Evolutionary conservation across 2,329 filamentous ascomycete genomes (phyloP), one percentile per base, ranked within the genome.

Genomic region (Aureobasidium sp.): DNA sequence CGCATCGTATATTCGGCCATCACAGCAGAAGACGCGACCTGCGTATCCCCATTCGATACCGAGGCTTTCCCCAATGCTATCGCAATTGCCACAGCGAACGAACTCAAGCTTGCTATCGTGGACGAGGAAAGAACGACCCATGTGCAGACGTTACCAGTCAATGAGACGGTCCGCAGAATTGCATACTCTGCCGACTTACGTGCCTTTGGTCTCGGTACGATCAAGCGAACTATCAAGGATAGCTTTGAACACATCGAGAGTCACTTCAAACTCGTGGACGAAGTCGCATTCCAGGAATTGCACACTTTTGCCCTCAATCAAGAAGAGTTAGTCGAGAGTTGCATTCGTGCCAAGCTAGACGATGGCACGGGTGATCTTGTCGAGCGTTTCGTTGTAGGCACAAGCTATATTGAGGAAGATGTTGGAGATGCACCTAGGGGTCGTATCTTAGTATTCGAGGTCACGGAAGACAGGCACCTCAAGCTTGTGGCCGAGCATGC

Each of bases 1-100:
- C 84, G 92, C 26, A 88, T 97, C 44, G 86, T 96, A 0, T 99
- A 95, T 76, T 96, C 92, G 5, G 92, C 94, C 1, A 90, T 97
- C 1, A 96, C 93, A 13, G 91, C 92, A 2, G 90, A 96, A 64
- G 87, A 91, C 65, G 90, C 91, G 0, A 87, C 87, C 0, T 87
- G 85, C 52, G 87, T 97, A 6, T 94, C 90, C 64, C 83, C 88
- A 0, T 95, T 99, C 70, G 84, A 97, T 72, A 82, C 88, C 0
- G 85, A 87, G 67, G 89, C 88, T 1, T 99, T 90, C 70, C 91
- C 91, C 0, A 83, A 83, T 32, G 88, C 90, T 0, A 87, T 97
- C 48, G 86, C 90, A 0, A 83, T 99, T 44, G 91, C 92, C 2
- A 93, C 90, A 0, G 81, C 86, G 15, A 79, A 81, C 17, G 86